Percentiles rank a stretch among this genome's conserved stretches.
These are phyloP conservation scores for Boletus insuetus DNA, from an alignment of 768 basidiomycete genomes.

Conservation along the genomic window DNA sequence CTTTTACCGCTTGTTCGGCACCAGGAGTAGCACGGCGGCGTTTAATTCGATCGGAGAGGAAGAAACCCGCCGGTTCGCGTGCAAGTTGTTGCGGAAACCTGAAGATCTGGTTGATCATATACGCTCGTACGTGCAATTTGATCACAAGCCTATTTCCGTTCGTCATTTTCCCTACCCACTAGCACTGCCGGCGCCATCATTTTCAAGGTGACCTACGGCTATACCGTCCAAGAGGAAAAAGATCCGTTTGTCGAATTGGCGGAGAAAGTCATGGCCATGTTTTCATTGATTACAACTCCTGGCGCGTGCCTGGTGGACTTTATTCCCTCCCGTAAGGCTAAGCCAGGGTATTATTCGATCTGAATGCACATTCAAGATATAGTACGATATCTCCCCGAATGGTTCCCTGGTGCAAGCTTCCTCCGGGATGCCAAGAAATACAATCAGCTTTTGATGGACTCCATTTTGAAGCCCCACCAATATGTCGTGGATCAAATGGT, in stretches of 20 bases:
- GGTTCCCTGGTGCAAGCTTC: constrained; percentile 37
- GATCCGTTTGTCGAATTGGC: constrained; percentile 37
- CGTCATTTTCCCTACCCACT: not conserved
- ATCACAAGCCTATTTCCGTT: not conserved
- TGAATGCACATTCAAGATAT: not conserved
- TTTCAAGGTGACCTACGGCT: constrained; percentile 42
- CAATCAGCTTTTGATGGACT: constrained; percentile 28
- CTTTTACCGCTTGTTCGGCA: constrained; percentile 8
- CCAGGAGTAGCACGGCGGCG: not conserved
- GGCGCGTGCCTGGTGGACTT: constrained; percentile 22
- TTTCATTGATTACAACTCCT: constrained; percentile 7
- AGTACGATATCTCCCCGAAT: constrained; percentile 33
- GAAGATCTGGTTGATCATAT: constrained; percentile 17
- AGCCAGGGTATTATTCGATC: too few species aligned
- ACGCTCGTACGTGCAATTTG: constrained; percentile 14
- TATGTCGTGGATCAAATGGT: constrained; percentile 50
- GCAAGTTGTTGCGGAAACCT: constrained; percentile 16
- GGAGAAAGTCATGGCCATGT: constrained; percentile 17
- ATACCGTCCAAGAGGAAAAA: constrained; percentile 32
- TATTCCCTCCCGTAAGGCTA: constrained; percentile 18
- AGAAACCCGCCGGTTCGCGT: constrained; percentile 18
- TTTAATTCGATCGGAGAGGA: constrained; percentile 21
- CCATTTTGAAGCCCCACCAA: constrained; percentile 44
- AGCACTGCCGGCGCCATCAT: constrained; percentile 27
- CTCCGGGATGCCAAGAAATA: constrained; percentile 29